Conservation (phyloP, 306 rosid genomes). For the Pyrus pyrifolia region DNA sequence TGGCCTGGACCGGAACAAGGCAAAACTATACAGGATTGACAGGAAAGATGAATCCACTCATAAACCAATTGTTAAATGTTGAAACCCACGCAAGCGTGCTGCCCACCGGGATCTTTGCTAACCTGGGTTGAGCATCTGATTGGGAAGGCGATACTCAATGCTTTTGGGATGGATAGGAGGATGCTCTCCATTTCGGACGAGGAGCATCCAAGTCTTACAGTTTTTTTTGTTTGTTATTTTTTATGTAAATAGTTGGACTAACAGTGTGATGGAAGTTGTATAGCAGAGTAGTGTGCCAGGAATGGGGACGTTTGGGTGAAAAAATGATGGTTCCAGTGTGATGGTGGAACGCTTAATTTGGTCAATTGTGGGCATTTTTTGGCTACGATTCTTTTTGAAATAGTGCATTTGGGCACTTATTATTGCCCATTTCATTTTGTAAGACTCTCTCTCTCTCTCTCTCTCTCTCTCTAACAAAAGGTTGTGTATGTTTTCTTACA, state of each 20-base stretch:
- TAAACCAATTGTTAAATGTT: conserved; percentile 8
- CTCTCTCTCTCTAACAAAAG: too few relatives aligned
- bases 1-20: conserved; percentile 39
- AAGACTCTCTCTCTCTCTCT: neutral
- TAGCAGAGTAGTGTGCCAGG: conserved; percentile 36
- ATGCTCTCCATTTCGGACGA: conserved; percentile 26
- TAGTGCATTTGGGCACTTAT: conserved; percentile 38
- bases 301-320: conserved; percentile 24
- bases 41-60: conserved; percentile 12
- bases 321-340: conserved; percentile 16
- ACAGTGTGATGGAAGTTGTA: conserved; percentile 56
- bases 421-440: conserved; percentile 22
- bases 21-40: conserved; percentile 9
- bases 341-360: conserved; percentile 30
- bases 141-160: conserved; percentile 20
- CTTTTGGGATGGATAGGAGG: conserved; percentile 32
- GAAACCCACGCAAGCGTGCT: conserved; percentile 12
- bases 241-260: conserved; percentile 54
- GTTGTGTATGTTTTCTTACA: neutral
- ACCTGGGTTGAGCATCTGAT: conserved; percentile 22
- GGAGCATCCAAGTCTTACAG: conserved; percentile 19
- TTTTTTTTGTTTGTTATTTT: conserved; percentile 13
- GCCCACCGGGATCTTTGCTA: conserved; percentile 9
- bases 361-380: conserved; percentile 25
- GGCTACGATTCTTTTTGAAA: conserved; percentile 36